phyloP scores from a whole-genome alignment of 1,284 basidiomycete species.

The Leccinum angustisporum region DNA sequence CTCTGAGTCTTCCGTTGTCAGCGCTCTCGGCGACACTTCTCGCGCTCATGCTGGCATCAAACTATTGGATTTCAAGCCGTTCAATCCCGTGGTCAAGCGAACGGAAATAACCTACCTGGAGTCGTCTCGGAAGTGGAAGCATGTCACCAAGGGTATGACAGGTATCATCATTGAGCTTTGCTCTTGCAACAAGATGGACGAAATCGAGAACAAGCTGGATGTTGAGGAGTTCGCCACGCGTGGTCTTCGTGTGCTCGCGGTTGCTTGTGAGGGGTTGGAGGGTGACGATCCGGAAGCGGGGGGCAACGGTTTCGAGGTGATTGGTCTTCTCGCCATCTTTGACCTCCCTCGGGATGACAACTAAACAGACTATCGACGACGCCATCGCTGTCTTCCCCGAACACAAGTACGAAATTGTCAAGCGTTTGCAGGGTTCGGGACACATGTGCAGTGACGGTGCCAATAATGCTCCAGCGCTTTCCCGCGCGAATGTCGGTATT shows the following conservation, averaged over 20 bases:
- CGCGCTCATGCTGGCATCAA: slow-evolving; percentile 91
- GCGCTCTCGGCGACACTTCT: slow-evolving; percentile 70
- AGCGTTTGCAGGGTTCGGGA: slow-evolving; percentile 80
- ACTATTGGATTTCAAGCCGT: slow-evolving; percentile 97
- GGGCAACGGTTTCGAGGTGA: no score
- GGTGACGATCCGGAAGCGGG: no score
- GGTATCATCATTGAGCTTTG: slow-evolving; percentile 95
- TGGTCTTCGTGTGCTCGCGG: slow-evolving; percentile 97
- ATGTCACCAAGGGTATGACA: slow-evolving; percentile 99
- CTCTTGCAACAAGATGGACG: slow-evolving; percentile 94
- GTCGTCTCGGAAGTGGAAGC: slow-evolving; percentile 91
- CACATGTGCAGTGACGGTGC: slow-evolving; percentile 83
- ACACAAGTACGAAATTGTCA: slow-evolving; percentile 84
- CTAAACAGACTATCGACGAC: slow-evolving; percentile 98
- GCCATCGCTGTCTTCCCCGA: slow-evolving; percentile 89
- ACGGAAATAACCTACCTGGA: slow-evolving; percentile 98
- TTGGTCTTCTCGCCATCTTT: no score
- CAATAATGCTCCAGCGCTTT: slow-evolving; percentile 83
- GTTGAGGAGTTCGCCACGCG: slow-evolving; percentile 94
- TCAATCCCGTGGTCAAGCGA: slow-evolving; percentile 99
- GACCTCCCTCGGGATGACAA: slow-evolving; percentile 72
- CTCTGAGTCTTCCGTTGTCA: slow-evolving; percentile 66
- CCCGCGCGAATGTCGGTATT: slow-evolving; percentile 85
- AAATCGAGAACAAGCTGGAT: slow-evolving; percentile 88
- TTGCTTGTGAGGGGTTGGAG: slow-evolving; percentile 87